A percentile compares a stretch with the other conserved stretches of the same genome.
Evolutionary conservation across 805 yeast genomes (phyloP).

Genomic region (Zygoascus flipseniorum): DNA sequence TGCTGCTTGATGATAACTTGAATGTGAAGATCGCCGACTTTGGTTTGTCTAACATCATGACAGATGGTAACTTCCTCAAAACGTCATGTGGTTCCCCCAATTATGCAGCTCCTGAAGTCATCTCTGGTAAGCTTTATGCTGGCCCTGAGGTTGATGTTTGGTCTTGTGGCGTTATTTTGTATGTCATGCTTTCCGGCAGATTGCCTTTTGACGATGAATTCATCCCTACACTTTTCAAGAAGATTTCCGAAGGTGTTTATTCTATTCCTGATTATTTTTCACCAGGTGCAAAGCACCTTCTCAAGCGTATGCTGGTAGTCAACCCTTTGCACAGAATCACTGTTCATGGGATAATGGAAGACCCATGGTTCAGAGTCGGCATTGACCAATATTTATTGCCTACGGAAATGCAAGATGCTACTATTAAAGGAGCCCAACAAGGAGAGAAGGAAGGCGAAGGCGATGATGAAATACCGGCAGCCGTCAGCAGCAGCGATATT

Average conservation of each 20-base stretch:
- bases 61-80: slow-evolving; percentile 91
- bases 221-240: slow-evolving; percentile 88
- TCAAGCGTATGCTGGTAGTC: slow-evolving; percentile 87
- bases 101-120: slow-evolving; percentile 96
- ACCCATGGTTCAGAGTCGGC: slow-evolving; percentile 83
- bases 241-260: slow-evolving; percentile 87
- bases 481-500: slow-evolving; percentile 26
- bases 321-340: slow-evolving; percentile 92
- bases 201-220: slow-evolving; percentile 95
- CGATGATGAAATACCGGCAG: slow-evolving; percentile 14
- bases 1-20: slow-evolving; percentile 77
- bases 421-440: slow-evolving; percentile 2
- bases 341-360: slow-evolving; percentile 84
- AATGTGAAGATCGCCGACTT: slow-evolving; percentile 96
- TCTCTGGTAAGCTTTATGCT: slow-evolving; percentile 87
- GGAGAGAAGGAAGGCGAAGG: slow-evolving; percentile 18
- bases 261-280: slow-evolving; percentile 82
- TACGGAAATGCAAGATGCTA: slow-evolving; percentile 29
- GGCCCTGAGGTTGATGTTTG: slow-evolving; percentile 98
- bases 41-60: slow-evolving; percentile 91
- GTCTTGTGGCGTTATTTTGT: slow-evolving; percentile 93
- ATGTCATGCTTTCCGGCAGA: slow-evolving; percentile 93
- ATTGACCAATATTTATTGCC: slow-evolving; percentile 75
- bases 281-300: slow-evolving; percentile 71
- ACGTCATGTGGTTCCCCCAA: slow-evolving; percentile 96